Percentiles rank a stretch among this genome's conserved stretches.
Evolutionary conservation across 257 asterid genomes (phyloP).

Genomic region (Asclepias syriaca): DNA sequence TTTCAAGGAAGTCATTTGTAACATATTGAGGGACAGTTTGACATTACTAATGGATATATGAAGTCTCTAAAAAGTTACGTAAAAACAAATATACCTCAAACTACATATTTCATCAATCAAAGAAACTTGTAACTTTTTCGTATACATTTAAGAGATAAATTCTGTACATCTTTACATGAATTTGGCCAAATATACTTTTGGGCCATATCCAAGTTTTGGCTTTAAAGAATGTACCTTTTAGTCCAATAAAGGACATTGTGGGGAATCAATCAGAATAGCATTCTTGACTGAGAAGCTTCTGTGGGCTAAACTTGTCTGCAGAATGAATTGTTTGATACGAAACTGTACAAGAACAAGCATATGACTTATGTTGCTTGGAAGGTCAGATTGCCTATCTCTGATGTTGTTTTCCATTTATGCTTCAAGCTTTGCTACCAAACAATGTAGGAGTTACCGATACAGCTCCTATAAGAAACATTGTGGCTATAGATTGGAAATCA

Average conservation of each 20-base stretch:
- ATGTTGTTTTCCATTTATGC: background rate
- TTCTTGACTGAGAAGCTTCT: background rate
- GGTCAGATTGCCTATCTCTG: background rate
- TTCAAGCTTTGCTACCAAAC: slow-evolving; percentile 40
- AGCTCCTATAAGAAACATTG: slow-evolving; percentile 78
- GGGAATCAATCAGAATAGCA: background rate
- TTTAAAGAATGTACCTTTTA: background rate
- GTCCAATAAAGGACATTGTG: background rate
- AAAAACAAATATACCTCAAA: background rate
- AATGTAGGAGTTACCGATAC: slow-evolving; percentile 68
- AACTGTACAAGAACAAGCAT: slow-evolving; percentile 5
- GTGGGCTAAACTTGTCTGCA: background rate
- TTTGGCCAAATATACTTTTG: background rate
- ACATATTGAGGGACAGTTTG: background rate
- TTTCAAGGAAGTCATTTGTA: background rate
- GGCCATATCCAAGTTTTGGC: background rate
- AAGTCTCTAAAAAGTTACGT: background rate
- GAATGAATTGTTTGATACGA: background rate
- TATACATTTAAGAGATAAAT: background rate
- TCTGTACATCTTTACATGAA: background rate
- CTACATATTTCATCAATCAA: background rate
- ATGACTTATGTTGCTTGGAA: background rate
- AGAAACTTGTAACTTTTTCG: background rate
- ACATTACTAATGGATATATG: background rate
- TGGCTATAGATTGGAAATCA: slow-evolving; percentile 76